Evolutionary conservation across 2,329 filamentous ascomycete genomes (phyloP).

Genomic region (Ceratocystis huliohia): DNA sequence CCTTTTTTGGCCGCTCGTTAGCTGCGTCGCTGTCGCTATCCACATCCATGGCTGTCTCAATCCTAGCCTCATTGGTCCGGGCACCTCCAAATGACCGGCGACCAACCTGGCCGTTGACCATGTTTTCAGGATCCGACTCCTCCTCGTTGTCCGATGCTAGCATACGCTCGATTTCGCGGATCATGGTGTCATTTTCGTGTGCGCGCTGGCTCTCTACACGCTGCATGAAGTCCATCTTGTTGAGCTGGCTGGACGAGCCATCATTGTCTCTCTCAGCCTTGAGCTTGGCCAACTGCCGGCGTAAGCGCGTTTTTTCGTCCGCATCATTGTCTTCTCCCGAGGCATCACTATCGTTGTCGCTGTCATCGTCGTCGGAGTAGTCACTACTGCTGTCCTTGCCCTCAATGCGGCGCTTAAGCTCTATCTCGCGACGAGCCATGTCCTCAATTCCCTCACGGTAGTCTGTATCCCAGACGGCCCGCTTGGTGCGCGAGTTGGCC

Average conservation of each 20-base stretch:
- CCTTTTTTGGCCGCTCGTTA: slow-evolving; percentile 23
- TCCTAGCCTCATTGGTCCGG: slow-evolving; percentile 24
- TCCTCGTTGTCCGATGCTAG: slow-evolving; percentile 50
- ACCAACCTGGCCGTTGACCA: slow-evolving; percentile 36
- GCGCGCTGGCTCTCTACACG: slow-evolving; percentile 69
- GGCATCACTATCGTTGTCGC: slow-evolving; percentile 37
- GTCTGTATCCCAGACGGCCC: slow-evolving; percentile 79
- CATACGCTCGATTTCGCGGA: slow-evolving; percentile 56
- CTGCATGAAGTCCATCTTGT: slow-evolving; percentile 88
- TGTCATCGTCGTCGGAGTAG: slow-evolving; percentile 39
- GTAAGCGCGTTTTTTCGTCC: slow-evolving; percentile 36
- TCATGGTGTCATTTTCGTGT: slow-evolving; percentile 66
- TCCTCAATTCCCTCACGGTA: slow-evolving; percentile 66
- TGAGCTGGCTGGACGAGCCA: slow-evolving; percentile 52
- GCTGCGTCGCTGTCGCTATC: slow-evolving; percentile 24
- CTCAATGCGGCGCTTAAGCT: slow-evolving; percentile 66
- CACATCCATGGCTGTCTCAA: slow-evolving; percentile 11
- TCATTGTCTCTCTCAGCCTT: slow-evolving; percentile 34
- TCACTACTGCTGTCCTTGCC: slow-evolving; percentile 43
- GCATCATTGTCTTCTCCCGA: slow-evolving; percentile 33
- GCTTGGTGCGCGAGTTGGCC: slow-evolving; percentile 62
- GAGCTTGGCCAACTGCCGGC: slow-evolving; percentile 35
- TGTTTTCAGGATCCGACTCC: slow-evolving; percentile 42
- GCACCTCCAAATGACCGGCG: slow-evolving; percentile 45
- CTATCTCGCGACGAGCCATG: slow-evolving; percentile 70